Percentiles rank a stretch among this genome's conserved stretches.
These are phyloP conservation scores for Metschnikowia similis DNA, from an alignment of 805 yeast species.

Conservation along the genomic window DNA sequence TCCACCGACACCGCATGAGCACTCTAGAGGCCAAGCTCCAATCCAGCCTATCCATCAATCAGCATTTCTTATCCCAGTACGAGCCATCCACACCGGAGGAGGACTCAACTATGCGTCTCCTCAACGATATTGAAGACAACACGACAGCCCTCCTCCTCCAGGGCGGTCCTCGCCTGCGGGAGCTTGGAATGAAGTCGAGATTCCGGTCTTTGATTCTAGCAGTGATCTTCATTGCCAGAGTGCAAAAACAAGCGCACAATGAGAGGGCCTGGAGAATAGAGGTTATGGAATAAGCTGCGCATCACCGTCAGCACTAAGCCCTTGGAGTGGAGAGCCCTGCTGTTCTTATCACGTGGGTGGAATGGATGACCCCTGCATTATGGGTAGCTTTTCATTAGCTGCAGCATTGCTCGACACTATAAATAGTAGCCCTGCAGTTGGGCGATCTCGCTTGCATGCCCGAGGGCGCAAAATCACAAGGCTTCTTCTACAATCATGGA, in stretches of 20 bases:
- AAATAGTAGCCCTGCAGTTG: neutral
- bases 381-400: neutral
- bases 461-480: neutral
- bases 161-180: neutral
- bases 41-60: slow-evolving; percentile 8
- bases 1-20: slow-evolving; percentile 8
- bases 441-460: slow-evolving; percentile 1
- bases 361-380: neutral
- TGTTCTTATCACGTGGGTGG: neutral
- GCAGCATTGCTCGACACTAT: neutral
- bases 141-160: neutral
- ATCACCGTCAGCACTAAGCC: neutral
- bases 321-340: neutral
- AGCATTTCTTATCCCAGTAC: slow-evolving; percentile 2
- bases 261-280: neutral
- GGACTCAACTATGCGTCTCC: slow-evolving; percentile 10
- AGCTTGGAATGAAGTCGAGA: neutral
- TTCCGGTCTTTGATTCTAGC: slow-evolving; percentile 15
- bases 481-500: neutral
- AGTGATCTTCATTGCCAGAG: slow-evolving; percentile 12
- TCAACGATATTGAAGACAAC: neutral
- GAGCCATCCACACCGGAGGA: neutral
- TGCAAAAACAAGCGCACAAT: slow-evolving; percentile 3
- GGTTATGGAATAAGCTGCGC: neutral
- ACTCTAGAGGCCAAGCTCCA: slow-evolving; percentile 8